These are phyloP conservation scores for Sporothrix inflata DNA, from an alignment of 2,329 filamentous ascomycete genomes.

Conservation along the genomic window DNA sequence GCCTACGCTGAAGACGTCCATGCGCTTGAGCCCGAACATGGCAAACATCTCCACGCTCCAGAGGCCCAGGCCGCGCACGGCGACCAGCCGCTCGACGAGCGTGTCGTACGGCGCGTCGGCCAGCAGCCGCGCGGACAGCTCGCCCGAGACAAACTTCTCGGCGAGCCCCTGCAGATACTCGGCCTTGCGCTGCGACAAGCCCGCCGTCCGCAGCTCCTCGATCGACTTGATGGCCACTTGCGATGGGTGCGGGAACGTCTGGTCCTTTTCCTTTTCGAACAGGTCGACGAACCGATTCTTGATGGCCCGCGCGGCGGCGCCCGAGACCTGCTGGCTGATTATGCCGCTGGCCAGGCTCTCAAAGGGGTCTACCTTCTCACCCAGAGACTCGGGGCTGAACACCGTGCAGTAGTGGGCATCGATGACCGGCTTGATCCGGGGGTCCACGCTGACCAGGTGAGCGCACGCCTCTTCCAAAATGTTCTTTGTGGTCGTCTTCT, in stretches of 20 bases:
- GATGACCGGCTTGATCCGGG: slow-evolving; percentile 71
- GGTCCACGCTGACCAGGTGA: slow-evolving; percentile 74
- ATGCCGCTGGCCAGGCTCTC: slow-evolving; percentile 81
- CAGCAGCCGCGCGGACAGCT: slow-evolving; percentile 75
- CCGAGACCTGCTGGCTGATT: slow-evolving; percentile 95
- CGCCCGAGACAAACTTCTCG: slow-evolving; percentile 74
- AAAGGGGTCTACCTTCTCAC: slow-evolving; percentile 87
- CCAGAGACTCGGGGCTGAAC: slow-evolving; percentile 81
- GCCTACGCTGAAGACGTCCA: slow-evolving; percentile 90
- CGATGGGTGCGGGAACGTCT: slow-evolving; percentile 74
- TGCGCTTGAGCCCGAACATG: slow-evolving; percentile 88
- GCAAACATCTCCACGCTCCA: slow-evolving; percentile 99
- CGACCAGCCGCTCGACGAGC: slow-evolving; percentile 77
- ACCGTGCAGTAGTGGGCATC: slow-evolving; percentile 74
- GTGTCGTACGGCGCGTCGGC: slow-evolving; percentile 82
- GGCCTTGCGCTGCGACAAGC: slow-evolving; percentile 90
- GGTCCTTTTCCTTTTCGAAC: slow-evolving; percentile 52
- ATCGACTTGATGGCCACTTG: slow-evolving; percentile 69
- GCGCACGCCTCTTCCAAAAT: slow-evolving; percentile 75
- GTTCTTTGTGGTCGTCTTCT: slow-evolving; percentile 64
- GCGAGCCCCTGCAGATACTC: slow-evolving; percentile 91
- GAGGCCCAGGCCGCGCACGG: slow-evolving; percentile 81
- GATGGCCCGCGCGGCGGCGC: slow-evolving; percentile 87
- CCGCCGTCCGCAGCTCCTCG: slow-evolving; percentile 75
- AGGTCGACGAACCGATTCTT: slow-evolving; percentile 80